Evolutionary conservation across 2,329 filamentous ascomycete species (phyloP).

Genomic region (Dryadomyces sulphureus): DNA sequence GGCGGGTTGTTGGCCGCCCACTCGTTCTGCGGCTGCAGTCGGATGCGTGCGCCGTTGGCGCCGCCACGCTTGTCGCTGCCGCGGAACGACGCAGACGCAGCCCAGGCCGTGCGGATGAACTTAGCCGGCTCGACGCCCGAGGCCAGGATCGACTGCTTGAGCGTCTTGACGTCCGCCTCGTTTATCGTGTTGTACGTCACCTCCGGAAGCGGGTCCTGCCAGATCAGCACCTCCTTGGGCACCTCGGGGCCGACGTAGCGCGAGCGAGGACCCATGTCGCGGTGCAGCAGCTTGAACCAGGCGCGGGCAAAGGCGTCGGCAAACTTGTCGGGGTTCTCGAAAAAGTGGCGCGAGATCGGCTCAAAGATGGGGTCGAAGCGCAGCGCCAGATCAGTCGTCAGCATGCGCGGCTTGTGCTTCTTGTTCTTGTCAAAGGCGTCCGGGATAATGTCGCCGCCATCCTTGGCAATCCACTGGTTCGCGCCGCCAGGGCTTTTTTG

Average conservation of each 20-base stretch:
- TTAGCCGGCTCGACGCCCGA: conserved; percentile 44
- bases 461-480: conserved; percentile 64
- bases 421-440: conserved; percentile 54
- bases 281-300: conserved; percentile 76
- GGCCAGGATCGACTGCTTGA: conserved; percentile 56
- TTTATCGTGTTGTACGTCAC: conserved; percentile 42
- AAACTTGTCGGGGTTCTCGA: conserved; percentile 53
- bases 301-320: conserved; percentile 55
- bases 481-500: conserved; percentile 63
- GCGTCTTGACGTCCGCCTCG: conserved; percentile 43
- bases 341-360: conserved; percentile 59
- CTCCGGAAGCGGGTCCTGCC: conserved; percentile 60
- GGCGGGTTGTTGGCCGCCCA: conserved; percentile 64
- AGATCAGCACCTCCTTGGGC: conserved; percentile 52
- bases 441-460: conserved; percentile 50
- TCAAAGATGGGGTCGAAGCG: conserved; percentile 58
- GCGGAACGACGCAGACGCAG: conserved; percentile 57
- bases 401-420: conserved; percentile 63
- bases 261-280: conserved; percentile 57
- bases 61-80: conserved; percentile 69
- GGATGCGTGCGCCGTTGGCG: conserved; percentile 67
- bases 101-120: conserved; percentile 54
- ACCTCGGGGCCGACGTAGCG: conserved; percentile 65
- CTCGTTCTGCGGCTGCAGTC: conserved; percentile 54
- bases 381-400: conserved; percentile 61